Evolutionary conservation across 2,329 filamentous ascomycete species (phyloP).

Genomic region (Xylariaceae sp.): DNA sequence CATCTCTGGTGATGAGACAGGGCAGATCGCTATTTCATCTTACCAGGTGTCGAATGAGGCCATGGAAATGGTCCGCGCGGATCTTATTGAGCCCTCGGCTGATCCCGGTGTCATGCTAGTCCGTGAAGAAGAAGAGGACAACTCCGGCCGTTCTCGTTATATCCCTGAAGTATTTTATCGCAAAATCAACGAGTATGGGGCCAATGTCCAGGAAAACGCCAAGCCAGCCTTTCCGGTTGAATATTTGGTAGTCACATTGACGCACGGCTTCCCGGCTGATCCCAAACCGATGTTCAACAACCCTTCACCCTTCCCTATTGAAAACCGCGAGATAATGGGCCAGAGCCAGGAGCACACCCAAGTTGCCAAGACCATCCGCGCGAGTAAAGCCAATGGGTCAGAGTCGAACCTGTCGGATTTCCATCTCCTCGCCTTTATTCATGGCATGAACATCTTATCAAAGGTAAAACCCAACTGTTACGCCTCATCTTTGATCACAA

Average conservation of each 20-base stretch:
- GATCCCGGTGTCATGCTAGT: conserved; percentile 94
- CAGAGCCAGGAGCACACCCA: conserved; percentile 73
- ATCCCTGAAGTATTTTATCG: conserved; percentile 98
- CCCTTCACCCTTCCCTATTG: conserved; percentile 72
- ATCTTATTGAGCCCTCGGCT: conserved; percentile 91
- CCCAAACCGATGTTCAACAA: conserved; percentile 72
- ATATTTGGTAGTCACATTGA: conserved; percentile 91
- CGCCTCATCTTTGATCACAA: conserved; percentile 13
- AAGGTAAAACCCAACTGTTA: conserved; percentile 57
- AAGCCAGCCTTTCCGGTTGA: conserved; percentile 96
- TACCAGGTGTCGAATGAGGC: conserved; percentile 95
- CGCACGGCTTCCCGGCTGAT: conserved; percentile 86
- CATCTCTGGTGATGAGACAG: conserved; percentile 84
- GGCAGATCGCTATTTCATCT: conserved; percentile 80
- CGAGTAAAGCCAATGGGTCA: conserved; percentile 52
- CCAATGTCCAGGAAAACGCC: conserved; percentile 93
- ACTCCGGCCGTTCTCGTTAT: conserved; percentile 69
- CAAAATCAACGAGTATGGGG: conserved; percentile 91
- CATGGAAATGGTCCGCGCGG: conserved; percentile 92
- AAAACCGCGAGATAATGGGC: conserved; percentile 83
- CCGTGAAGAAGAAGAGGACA: conserved; percentile 82
- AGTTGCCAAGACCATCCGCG: conserved; percentile 63
- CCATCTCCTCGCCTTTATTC: conserved; percentile 84
- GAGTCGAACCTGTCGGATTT: conserved; percentile 73
- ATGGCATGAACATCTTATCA: conserved; percentile 71